These are phyloP conservation scores for Saccharomyces mikatae DNA, from an alignment of 805 yeast species.

Conservation along the genomic window DNA sequence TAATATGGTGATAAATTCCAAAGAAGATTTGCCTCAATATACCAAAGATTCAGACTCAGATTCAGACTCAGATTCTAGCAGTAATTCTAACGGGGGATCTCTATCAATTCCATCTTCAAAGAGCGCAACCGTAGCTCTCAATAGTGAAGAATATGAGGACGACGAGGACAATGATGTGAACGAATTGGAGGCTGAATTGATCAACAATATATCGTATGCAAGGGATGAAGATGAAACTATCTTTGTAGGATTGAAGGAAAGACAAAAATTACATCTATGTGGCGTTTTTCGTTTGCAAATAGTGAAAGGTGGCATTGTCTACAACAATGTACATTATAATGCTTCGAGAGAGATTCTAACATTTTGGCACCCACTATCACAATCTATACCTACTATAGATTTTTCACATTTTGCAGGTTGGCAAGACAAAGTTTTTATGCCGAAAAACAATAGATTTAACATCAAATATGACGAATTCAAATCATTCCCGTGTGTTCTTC, in stretches of 20 bases:
- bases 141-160: constrained; percentile 12
- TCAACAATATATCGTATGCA: constrained; percentile 9
- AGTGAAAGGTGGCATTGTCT: constrained; percentile 28
- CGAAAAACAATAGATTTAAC: constrained; percentile 5
- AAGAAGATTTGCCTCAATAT: background rate
- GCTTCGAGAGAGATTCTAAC: constrained; percentile 16
- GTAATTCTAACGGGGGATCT: background rate
- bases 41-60: constrained; percentile 5
- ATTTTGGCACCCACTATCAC: constrained; percentile 26
- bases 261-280: constrained; percentile 19
- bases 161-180: constrained; percentile 5
- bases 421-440: constrained; percentile 17
- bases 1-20: background rate
- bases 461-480: constrained; percentile 7
- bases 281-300: constrained; percentile 24
- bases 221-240: constrained; percentile 6
- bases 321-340: constrained; percentile 26
- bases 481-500: constrained; percentile 18
- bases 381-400: constrained; percentile 23
- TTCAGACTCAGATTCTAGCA: background rate
- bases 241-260: constrained; percentile 19
- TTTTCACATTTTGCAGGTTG: constrained; percentile 29
- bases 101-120: constrained; percentile 6
- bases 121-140: constrained; percentile 8
- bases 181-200: background rate